These are phyloP conservation scores for Lagenaria siceraria DNA, from an alignment of 306 rosid species.

Conservation along the genomic window DNA sequence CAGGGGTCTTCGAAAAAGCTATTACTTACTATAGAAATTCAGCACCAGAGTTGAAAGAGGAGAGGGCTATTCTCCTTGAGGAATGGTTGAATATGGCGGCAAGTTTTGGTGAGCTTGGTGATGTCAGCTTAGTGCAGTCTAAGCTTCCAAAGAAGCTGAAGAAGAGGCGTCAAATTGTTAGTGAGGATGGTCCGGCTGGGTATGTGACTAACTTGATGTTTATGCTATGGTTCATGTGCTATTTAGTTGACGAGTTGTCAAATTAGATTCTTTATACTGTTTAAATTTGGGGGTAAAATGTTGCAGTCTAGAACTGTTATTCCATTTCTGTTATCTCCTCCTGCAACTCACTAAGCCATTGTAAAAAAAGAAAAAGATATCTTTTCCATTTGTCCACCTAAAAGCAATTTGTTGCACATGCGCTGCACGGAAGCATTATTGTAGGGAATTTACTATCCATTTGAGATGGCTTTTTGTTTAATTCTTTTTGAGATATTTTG, in stretches of 20 bases:
- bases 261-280: neutral
- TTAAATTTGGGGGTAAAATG: neutral
- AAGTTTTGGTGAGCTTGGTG: slow-evolving; percentile 60
- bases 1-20: slow-evolving; percentile 88
- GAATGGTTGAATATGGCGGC: slow-evolving; percentile 83
- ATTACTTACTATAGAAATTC: slow-evolving; percentile 63
- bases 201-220: slow-evolving; percentile 19
- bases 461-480: neutral
- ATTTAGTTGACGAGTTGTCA: neutral
- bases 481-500: neutral
- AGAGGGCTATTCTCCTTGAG: slow-evolving; percentile 83
- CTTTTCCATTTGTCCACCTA: neutral
- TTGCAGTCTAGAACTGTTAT: neutral
- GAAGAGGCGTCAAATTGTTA: slow-evolving; percentile 54
- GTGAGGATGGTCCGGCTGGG: slow-evolving; percentile 83
- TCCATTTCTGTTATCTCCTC: neutral
- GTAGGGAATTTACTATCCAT: neutral
- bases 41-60: slow-evolving; percentile 87
- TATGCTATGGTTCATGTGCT: neutral
- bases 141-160: slow-evolving; percentile 90
- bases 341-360: neutral
- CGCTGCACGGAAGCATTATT: neutral
- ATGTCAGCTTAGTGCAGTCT: slow-evolving; percentile 61
- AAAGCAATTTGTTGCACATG: neutral
- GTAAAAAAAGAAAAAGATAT: neutral